Evolutionary conservation across 2,329 filamentous ascomycete species (phyloP).

Genomic region (Neofusicoccum sp.): DNA sequence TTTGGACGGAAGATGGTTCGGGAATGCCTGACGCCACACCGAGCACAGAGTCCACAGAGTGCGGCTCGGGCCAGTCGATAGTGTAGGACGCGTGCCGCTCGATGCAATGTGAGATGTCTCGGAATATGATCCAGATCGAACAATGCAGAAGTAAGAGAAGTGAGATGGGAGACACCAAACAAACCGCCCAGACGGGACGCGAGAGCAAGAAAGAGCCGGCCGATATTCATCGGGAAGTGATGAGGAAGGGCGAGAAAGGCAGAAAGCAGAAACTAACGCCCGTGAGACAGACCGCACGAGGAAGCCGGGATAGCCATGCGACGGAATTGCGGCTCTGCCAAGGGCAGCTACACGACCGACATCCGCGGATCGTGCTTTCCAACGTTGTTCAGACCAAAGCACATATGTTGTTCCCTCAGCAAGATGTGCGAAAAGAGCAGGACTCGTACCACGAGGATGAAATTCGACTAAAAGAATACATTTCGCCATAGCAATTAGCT

Average conservation of each 20-base stretch:
- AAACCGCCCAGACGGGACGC: not conserved
- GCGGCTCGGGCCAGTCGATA: not conserved
- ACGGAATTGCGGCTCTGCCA: too few relatives aligned
- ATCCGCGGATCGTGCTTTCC: too few relatives aligned
- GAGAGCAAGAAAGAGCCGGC: not conserved
- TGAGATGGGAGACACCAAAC: slow-evolving; percentile 12
- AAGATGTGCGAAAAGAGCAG: too few relatives aligned
- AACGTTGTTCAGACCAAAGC: too few relatives aligned
- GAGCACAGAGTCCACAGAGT: not conserved
- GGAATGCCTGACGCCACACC: not conserved
- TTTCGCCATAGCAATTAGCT: too few relatives aligned
- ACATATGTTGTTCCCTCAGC: too few relatives aligned
- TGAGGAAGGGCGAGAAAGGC: not conserved
- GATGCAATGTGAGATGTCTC: not conserved
- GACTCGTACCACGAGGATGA: too few relatives aligned
- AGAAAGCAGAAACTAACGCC: not conserved
- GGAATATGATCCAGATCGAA: slow-evolving; percentile 23
- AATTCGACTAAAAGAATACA: too few relatives aligned
- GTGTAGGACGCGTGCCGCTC: not conserved
- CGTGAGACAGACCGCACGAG: not conserved
- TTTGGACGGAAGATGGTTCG: not conserved
- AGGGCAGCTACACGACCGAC: too few relatives aligned
- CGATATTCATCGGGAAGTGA: not conserved
- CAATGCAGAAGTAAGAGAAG: slow-evolving; percentile 31
- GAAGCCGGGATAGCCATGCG: too few relatives aligned